phyloP scores from a whole-genome alignment of 1,139 yeast genomes.

The Sugiyamaella novakii region DNA sequence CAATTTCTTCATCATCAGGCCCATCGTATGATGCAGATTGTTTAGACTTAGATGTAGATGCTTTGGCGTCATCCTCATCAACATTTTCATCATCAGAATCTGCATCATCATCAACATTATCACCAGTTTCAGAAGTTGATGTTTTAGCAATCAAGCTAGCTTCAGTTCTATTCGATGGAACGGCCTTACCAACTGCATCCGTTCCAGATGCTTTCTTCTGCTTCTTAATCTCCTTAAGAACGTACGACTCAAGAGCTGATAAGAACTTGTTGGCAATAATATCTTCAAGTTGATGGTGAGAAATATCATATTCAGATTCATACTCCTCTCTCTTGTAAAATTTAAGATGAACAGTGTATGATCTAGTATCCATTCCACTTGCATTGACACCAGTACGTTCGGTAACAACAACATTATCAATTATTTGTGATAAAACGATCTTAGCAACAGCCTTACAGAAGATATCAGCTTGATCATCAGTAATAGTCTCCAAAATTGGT shows the following conservation, averaged over 20 bases:
- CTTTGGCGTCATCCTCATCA: slow-evolving; percentile 62
- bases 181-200: slow-evolving; percentile 69
- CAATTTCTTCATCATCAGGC: slow-evolving; percentile 91
- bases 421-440: slow-evolving; percentile 83
- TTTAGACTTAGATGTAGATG: slow-evolving; percentile 60
- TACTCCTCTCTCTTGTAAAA: slow-evolving; percentile 81
- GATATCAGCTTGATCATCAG: slow-evolving; percentile 84
- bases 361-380: slow-evolving; percentile 60
- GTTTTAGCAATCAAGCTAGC: slow-evolving; percentile 40
- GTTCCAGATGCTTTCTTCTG: slow-evolving; percentile 66
- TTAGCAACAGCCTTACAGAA: slow-evolving; percentile 90
- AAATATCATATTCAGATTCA: slow-evolving; percentile 82
- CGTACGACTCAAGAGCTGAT: slow-evolving; percentile 66
- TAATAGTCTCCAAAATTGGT: slow-evolving; percentile 77
- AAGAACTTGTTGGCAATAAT: slow-evolving; percentile 70
- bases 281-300: slow-evolving; percentile 73
- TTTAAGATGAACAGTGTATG: slow-evolving; percentile 71
- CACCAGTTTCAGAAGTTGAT: slow-evolving; percentile 42
- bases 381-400: slow-evolving; percentile 71
- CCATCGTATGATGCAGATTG: slow-evolving; percentile 93
- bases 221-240: slow-evolving; percentile 79
- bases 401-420: slow-evolving; percentile 80
- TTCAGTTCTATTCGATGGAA: slow-evolving; percentile 29
- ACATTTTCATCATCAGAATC: slow-evolving; percentile 33
- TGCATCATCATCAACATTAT: slow-evolving; percentile 29